phyloP scores from a whole-genome alignment of 768 basidiomycete genomes.

The Leucosporidium yakuticum region DNA sequence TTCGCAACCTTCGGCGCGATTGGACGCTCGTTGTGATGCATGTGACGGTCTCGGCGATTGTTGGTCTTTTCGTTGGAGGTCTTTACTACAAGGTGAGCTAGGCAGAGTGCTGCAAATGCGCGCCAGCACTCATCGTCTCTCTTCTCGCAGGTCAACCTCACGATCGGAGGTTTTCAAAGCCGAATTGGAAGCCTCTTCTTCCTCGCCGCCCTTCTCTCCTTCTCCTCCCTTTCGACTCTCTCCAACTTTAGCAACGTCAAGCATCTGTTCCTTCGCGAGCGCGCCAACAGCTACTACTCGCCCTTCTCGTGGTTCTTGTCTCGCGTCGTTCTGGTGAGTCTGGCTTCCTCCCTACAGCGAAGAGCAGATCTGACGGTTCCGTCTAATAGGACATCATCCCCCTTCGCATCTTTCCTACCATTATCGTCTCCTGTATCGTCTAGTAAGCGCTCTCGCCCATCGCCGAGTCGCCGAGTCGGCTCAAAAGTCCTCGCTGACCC shows the following conservation, averaged over 20 bases:
- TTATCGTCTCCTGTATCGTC: conserved; percentile 69
- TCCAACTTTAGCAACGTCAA: conserved; percentile 80
- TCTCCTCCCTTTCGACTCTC: conserved; percentile 81
- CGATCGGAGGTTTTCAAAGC: conserved; percentile 20
- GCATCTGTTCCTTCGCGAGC: conserved; percentile 80
- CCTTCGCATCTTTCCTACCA: conserved; percentile 78
- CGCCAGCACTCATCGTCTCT: too few species aligned
- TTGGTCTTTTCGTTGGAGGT: conserved; percentile 86
- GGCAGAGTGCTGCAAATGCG: too few species aligned
- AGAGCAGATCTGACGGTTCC: too few species aligned
- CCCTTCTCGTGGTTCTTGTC: conserved; percentile 89
- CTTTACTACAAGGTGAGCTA: conserved; percentile 66
- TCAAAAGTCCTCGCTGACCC: conserved; percentile 15
- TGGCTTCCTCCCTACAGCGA: too few species aligned
- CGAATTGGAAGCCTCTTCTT: conserved; percentile 93
- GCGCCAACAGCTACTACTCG: conserved; percentile 78
- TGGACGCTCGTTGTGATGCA: conserved; percentile 52
- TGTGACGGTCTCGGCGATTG: conserved; percentile 58
- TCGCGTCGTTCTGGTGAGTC: conserved; percentile 59
- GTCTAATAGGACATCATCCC: conserved; percentile 63
- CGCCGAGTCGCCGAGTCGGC: background rate
- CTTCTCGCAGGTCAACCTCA: conserved; percentile 9
- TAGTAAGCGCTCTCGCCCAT: conserved; percentile 46
- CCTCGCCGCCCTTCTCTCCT: conserved; percentile 83
- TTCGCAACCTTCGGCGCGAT: conserved; percentile 66